Evolutionary conservation across 805 yeast genomes (phyloP), one percentile per base, ranked within the genome.

Genomic region (Clavispora carvajalis): DNA sequence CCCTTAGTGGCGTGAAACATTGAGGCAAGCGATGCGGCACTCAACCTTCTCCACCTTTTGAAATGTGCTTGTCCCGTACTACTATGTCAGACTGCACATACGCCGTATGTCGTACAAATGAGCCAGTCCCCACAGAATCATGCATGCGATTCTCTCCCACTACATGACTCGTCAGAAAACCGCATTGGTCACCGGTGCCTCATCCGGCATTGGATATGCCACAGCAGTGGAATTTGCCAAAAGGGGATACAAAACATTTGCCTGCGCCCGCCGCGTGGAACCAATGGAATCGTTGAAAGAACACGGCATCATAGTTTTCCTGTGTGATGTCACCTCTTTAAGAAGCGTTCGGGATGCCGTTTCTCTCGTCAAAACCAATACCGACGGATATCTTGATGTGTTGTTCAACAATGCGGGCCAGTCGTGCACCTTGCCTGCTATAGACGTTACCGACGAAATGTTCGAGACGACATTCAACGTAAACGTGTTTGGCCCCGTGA

Each of bases 401-500:
- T 59, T 85, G 39, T 83, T 70, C 63, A 85, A 85, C 59, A 85
- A 85, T 57, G 95, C 95, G 1, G 90, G 90, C 13, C 81, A 76
- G 49, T 73, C 87, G 16, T 85, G 90, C 52, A 76, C 85, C 0
- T 69, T 79, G 38, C 86, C 93, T 1, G 86, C 85, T 0, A 47
- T 74, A 35, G 93, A 84, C 59, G 83, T 79, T 3, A 62, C 73
- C 3, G 80, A 82, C 54, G 80, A 71, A 10, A 69, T 60, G 24
- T 50, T 79, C 22, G 63, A 59, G 25, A 71, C 71, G 46, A 74
- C 80, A 41, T 78, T 76, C 54, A 71, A 75, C 37, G 86, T 82
- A 16, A 85, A 85, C 54, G 85, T 85, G 0, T 72, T 74, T 55
- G 93, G 85, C 0, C 85, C 85, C 3, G 69, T 83, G 38, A 71